Evolutionary conservation across 768 basidiomycete genomes (phyloP), one percentile per base, ranked within the genome.

Genomic region (Phaffia australis): DNA sequence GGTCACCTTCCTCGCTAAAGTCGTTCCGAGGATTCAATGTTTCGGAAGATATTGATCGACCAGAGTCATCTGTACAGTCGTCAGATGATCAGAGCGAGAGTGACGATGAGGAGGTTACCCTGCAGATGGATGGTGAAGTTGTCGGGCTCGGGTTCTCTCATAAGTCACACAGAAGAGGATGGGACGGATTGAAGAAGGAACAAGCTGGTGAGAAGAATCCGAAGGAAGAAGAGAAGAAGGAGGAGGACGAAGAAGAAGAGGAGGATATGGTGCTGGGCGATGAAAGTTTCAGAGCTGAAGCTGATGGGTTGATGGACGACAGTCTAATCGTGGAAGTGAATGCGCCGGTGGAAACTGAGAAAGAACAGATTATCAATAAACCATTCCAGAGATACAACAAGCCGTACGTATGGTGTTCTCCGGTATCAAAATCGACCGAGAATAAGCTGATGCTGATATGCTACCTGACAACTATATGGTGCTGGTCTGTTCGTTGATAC

Each of bases 91-190:
- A 42, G 35, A 42, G 35, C 35, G 35, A 42, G 35, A 42, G 35
- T 11, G 35, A 42, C 4, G 29, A 54, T 15, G 63, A 64, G 25
- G 47, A 47, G n/a, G 9, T 64, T 18, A 54, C 52, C 2, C 18
- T 64, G 18, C 19, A 49, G 32, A 64, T 64, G 63, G 55, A 64
- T 25, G 63, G 63, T 5, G 63, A 64, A 50, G 47, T 56, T 30
- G 63, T 64, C 51, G 46, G 35, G n/a, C 54, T 64, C 21, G 63
- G 63, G 25, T 51, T 50, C 11, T 25, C 32, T 47, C 63, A 54
- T 7, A 51, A 51, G n/a, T 46, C 56, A 35, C 30, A 30, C 7
- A 15, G 56, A 19, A 58, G 5, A 8, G 51, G 51, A 19, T 29
- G 49, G 19, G 23, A 56, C 23, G 50, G 55, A 16, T 30, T 56